These are phyloP conservation scores for Thalassia testudinum DNA, from an alignment of 116 monocot species.

Conservation along the genomic window DNA sequence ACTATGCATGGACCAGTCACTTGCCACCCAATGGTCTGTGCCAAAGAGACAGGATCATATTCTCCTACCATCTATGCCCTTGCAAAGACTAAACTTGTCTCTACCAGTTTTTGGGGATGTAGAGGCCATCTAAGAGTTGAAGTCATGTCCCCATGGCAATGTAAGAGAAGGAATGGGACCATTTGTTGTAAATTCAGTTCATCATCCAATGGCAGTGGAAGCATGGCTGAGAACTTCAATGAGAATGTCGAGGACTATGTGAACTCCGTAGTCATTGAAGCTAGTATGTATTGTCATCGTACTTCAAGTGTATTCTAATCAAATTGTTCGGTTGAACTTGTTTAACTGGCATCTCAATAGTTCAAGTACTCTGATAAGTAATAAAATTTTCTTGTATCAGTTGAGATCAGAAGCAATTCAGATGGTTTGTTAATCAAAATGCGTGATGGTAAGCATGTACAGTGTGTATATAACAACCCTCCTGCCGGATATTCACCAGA, in stretches of 20 bases:
- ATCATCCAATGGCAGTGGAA: slow-evolving; percentile 71
- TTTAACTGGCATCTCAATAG: not conserved
- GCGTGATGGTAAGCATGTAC: slow-evolving; percentile 63
- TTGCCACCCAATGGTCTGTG: no score
- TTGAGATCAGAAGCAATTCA: slow-evolving; percentile 75
- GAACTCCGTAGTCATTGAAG: slow-evolving; percentile 77
- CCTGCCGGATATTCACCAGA: slow-evolving; percentile 51
- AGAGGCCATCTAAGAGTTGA: no score
- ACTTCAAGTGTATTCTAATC: no score
- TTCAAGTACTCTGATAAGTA: not conserved
- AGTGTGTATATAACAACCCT: slow-evolving; percentile 73
- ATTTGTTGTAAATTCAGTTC: slow-evolving; percentile 46
- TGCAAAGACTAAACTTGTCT: no score
- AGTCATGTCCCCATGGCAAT: not conserved
- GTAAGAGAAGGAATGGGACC: slow-evolving; percentile 11
- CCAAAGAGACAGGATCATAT: no score
- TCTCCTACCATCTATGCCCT: no score
- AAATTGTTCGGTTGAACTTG: not conserved
- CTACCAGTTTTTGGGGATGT: no score
- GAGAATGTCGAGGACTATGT: slow-evolving; percentile 80
- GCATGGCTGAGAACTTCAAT: slow-evolving; percentile 50
- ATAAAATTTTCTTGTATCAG: slow-evolving; percentile 16
- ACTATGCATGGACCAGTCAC: no score
- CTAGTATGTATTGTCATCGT: slow-evolving; percentile 45
- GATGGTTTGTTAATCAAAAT: slow-evolving; percentile 88